Conservation (phyloP, 495 filamentous ascomycete species). For the Clohesyomyces aquaticus region DNA sequence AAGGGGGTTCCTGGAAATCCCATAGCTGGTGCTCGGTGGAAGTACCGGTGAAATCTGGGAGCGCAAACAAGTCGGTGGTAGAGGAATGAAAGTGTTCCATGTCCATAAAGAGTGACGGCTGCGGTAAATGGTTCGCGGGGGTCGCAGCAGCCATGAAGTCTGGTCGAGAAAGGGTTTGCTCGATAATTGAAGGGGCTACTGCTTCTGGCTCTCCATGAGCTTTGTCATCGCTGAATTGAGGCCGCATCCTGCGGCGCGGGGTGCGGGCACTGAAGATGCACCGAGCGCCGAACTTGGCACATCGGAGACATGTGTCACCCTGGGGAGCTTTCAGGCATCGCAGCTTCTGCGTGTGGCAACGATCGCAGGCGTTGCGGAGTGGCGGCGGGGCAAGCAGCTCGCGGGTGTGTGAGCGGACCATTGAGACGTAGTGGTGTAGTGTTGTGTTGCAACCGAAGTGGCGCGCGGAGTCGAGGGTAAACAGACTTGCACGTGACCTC, state of each 20-base stretch:
- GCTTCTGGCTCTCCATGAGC: background rate
- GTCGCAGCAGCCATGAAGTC: too few relatives aligned
- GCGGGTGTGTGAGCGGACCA: background rate
- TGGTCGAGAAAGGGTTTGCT: background rate
- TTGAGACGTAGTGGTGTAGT: background rate
- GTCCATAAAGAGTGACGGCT: too few relatives aligned
- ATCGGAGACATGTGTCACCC: background rate
- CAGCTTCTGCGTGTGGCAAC: background rate
- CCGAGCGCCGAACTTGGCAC: background rate
- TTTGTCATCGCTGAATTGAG: too few relatives aligned
- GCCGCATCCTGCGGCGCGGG: too few relatives aligned
- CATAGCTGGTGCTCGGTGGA: background rate
- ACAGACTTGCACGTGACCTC: too few relatives aligned
- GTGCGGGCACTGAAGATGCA: constrained; percentile 1
- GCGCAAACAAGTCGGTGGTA: too few relatives aligned
- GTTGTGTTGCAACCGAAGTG: too few relatives aligned
- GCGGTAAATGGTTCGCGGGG: too few relatives aligned
- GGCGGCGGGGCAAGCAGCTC: background rate
- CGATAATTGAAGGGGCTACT: background rate
- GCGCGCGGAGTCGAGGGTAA: too few relatives aligned
- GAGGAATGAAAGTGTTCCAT: too few relatives aligned
- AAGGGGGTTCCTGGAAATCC: background rate
- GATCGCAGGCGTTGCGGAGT: background rate
- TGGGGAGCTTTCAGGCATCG: background rate
- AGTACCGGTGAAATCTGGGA: too few relatives aligned